phyloP scores from a whole-genome alignment of 257 asterid genomes.

The Leonotis leonurus region DNA sequence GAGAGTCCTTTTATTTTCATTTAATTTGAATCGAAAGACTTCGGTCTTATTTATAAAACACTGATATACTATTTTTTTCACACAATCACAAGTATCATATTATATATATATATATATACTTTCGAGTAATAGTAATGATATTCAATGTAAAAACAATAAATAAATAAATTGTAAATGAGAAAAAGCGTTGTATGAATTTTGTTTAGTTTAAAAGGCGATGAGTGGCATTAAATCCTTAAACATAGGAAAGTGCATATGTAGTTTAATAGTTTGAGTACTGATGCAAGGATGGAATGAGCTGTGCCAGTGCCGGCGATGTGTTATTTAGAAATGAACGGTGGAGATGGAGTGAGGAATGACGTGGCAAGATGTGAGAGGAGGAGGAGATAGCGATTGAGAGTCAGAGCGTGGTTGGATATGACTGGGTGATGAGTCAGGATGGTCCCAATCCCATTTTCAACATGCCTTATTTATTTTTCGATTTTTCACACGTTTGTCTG shows the following conservation, averaged over 20 bases:
- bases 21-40: too few species aligned
- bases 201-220: too few species aligned
- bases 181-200: too few species aligned
- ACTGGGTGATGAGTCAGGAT: slow-evolving; percentile 44
- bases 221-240: neutral
- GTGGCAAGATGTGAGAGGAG: neutral
- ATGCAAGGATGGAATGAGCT: neutral
- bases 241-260: neutral
- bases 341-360: neutral
- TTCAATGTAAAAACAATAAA: too few species aligned
- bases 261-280: neutral
- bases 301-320: neutral
- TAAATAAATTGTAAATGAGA: too few species aligned
- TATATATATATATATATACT: too few species aligned
- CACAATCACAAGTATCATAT: too few species aligned
- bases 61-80: too few species aligned
- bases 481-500: slow-evolving; percentile 31
- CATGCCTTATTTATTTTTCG: neutral
- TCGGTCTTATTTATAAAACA: too few species aligned
- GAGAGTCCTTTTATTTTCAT: too few species aligned
- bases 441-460: neutral
- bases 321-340: neutral
- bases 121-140: too few species aligned
- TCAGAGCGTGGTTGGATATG: slow-evolving; percentile 30
- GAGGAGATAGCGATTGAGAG: neutral